A percentile compares a stretch with the other conserved stretches of the same genome.
Evolutionary conservation across 495 filamentous ascomycete species (phyloP).

Genomic region (Parathielavia hyrcaniae): DNA sequence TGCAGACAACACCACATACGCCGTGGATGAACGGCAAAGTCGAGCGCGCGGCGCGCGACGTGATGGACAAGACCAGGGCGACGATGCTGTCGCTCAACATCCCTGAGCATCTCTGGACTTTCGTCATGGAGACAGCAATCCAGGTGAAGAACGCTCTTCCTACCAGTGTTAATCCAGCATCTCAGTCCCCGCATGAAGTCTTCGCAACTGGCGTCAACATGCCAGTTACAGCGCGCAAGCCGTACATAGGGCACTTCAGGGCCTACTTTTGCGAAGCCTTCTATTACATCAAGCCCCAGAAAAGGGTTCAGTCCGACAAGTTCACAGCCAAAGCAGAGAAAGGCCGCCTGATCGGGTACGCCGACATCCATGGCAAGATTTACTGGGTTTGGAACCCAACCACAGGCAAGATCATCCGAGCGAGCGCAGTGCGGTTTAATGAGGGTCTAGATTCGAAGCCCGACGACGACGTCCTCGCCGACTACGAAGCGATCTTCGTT

Average conservation of each 20-base stretch:
- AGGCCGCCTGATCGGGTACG: not conserved
- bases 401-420: not conserved
- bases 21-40: slow-evolving; percentile 1
- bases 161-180: not conserved
- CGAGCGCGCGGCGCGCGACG: not conserved
- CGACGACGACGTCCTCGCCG: not conserved
- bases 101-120: not conserved
- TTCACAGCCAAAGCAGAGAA: not conserved
- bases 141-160: not conserved
- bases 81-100: not conserved
- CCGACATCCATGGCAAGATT: not conserved
- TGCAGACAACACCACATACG: not conserved
- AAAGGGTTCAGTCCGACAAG: not conserved
- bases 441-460: not conserved
- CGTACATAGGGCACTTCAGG: not conserved
- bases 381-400: not conserved
- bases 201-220: not conserved
- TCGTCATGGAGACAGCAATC: not conserved
- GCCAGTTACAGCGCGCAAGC: not conserved
- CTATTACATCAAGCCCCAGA: not conserved
- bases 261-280: not conserved
- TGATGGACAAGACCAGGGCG: not conserved
- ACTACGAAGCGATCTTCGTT: not conserved
- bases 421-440: not conserved
- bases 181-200: not conserved